These are phyloP conservation scores for Hypoxylon sp. DNA, from an alignment of 2,329 filamentous ascomycete genomes.

Conservation along the genomic window DNA sequence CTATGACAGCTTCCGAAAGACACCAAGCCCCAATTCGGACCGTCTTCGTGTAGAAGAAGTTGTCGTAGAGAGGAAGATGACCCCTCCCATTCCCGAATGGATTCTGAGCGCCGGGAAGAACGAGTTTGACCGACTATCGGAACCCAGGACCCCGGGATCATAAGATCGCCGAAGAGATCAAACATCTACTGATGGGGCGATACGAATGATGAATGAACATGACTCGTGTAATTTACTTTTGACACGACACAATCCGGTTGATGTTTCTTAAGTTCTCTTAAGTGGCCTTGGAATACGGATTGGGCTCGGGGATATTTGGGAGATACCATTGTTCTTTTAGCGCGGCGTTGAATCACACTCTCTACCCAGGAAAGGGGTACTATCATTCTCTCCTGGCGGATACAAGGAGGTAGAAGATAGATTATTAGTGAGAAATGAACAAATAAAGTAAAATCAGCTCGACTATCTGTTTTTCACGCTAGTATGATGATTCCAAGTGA, in stretches of 20 bases:
- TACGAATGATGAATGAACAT: constrained; percentile 42
- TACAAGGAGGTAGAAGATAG: constrained; percentile 30
- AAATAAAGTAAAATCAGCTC: constrained; percentile 14
- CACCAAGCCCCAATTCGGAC: constrained; percentile 49
- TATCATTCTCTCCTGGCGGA: constrained; percentile 31
- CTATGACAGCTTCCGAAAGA: constrained; percentile 63
- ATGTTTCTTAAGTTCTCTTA: constrained; percentile 10
- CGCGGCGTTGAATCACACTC: constrained; percentile 50
- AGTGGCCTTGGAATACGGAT: constrained; percentile 24
- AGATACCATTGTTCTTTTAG: constrained; percentile 53
- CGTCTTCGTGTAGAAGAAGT: constrained; percentile 45
- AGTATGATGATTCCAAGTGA: neutral
- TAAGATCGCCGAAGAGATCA: constrained; percentile 22
- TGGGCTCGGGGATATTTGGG: constrained; percentile 39
- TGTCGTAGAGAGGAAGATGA: constrained; percentile 64
- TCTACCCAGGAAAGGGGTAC: constrained; percentile 26
- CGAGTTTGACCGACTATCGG: constrained; percentile 65
- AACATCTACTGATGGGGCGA: constrained; percentile 36
- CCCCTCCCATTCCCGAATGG: constrained; percentile 74
- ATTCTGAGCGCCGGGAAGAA: constrained; percentile 68
- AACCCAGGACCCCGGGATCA: constrained; percentile 56
- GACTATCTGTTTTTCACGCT: neutral
- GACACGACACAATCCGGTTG: neutral
- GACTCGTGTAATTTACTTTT: constrained; percentile 27
- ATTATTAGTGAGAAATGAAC: constrained; percentile 33